Conservation (phyloP, 2,329 filamentous ascomycete genomes). For the Pseudogymnoascus destructans region DNA sequence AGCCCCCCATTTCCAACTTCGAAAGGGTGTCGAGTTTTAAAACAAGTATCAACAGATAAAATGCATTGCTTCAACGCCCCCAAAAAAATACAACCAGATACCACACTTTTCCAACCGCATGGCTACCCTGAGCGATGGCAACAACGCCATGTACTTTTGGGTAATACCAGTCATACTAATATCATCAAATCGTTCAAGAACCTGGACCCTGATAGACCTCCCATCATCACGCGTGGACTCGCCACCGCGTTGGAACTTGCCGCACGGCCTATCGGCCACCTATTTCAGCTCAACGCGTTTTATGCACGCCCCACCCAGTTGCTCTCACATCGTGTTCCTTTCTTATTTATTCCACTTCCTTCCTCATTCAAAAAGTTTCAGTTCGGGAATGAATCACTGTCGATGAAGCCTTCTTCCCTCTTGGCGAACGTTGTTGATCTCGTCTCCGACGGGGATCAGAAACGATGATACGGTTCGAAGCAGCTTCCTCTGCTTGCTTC, state of each 20-base stretch:
- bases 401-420: background rate
- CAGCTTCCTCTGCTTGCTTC: background rate
- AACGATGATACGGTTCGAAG: background rate
- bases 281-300: background rate
- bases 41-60: background rate
- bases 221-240: background rate
- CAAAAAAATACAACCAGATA: background rate
- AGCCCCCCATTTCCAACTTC: background rate
- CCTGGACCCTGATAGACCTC: background rate
- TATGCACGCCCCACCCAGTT: background rate
- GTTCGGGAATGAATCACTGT: background rate
- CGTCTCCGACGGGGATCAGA: background rate
- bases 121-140: background rate
- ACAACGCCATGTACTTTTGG: background rate
- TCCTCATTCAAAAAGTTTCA: background rate
- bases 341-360: background rate
- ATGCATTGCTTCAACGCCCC: background rate
- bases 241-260: background rate
- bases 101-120: background rate
- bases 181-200: slow-evolving; percentile 1
- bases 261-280: background rate
- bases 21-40: background rate
- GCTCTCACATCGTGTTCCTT: background rate
- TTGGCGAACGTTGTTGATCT: background rate
- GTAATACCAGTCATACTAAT: background rate